Base-by-base conservation (phyloP, 2,329 filamentous ascomycete genomes). In the Penicillium sp. region DNA sequence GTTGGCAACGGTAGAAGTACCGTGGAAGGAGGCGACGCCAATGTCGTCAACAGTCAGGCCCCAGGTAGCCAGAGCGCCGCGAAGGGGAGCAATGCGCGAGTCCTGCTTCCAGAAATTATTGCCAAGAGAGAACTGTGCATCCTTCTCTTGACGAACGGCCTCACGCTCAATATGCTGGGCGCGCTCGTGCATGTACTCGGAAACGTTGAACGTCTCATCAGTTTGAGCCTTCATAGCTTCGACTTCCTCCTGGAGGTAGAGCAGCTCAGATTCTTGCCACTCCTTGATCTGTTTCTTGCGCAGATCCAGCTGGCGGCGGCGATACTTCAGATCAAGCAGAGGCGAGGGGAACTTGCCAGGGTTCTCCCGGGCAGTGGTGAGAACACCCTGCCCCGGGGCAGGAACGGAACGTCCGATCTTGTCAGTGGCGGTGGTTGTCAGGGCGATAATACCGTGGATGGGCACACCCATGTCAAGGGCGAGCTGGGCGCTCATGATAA, bases 101-200 rank as follows among this genome's bases (percentile, higher is more conserved):
- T 98, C 91, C 60, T 87, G 84, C 78, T 93, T 96, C 93, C 94
- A 98, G 81, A 98, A 98, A 72, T 86, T 89, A 78, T 98, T 98
- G 64, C 94, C 93, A 56, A 95, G 80, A 71, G 88, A 94, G 69
- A 83, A 84, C 48, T 95, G 80, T 13, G 91, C 87, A 53, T 97
- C 91, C 72, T 90, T 94, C 72, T 91, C 88, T 68, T 98, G 91
- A 53, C 93, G 82, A 52, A 78, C 76, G 36, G 91, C 89, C 70
- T 98, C 87, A 14, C 77, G 85, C 67, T 94, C 86, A 56, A 97
- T 91, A 67, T 97, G 91, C 39, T 77, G 70, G 28, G 86, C 83
- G 50, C 93, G 87, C 57, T 95, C 87, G 54, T 88, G 78, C 53
- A 89, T 78, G 68, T 94, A 98, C 57, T 89, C 87, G 41, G 83